Base-by-base conservation (phyloP, 1,284 basidiomycete species). In the Heterobasidion annosum region DNA sequence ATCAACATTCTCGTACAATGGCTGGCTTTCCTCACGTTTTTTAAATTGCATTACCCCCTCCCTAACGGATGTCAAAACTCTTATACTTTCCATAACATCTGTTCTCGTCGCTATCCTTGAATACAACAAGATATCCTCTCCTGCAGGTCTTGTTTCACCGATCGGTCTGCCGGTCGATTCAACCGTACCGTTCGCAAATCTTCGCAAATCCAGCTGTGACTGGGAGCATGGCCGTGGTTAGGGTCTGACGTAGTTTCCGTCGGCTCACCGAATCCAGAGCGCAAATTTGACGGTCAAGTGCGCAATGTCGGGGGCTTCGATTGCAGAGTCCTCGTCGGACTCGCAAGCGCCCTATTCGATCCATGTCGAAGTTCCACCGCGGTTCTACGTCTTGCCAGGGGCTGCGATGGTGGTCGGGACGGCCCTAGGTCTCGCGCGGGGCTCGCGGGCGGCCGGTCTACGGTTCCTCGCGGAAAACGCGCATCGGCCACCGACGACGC, bases 401-500 rank as follows among this genome's bases (percentile, higher is more conserved):
- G 74, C 77, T 10, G 84, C 82, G 46, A 67, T 82, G 53, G 61
- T 79, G 25, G 67, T 82, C 34, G 89, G 89, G n/a, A 71, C 76
- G 13, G 72, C 77, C 34, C 79, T 90, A 56, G 88, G 88, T 18
- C 69, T 83, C 16, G 75, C 83, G 58, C 81, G 88, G n/a, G 89
- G 87, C 18, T 81, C 81, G 25, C 78, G 85, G 43, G 63, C 65
- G 52, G 71, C 73, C 8, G 68, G 70, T 9, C 67, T 77, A 58
- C 75, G 73, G 51, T 79, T 76, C 65, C 69, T 79, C 48, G 78
- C 77, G 15, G 78, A 81, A 63, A 79, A 81, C 63, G 68, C 83
- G 40, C 91, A 93, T 68, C 76, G 88, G 53, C 75, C 87, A 52
- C 91, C 91, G 34, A 84, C 71, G 63, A 93, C 91, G 34, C 77